Conservation (phyloP, 176 grass and related monocot genomes). For the Zea luxurians region DNA sequence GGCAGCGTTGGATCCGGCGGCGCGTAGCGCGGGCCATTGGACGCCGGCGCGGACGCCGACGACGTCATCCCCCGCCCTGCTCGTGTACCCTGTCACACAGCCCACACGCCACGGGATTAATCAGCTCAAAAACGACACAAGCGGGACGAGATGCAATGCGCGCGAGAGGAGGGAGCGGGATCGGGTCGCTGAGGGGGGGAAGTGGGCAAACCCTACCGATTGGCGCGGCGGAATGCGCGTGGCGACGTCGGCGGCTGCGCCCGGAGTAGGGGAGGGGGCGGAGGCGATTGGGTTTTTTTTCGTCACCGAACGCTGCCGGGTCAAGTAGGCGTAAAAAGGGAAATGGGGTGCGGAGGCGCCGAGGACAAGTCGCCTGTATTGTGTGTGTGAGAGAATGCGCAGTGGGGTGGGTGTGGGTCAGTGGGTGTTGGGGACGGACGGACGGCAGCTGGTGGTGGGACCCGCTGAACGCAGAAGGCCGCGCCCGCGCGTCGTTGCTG, state of each 20-base stretch:
- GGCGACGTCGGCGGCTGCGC: slow-evolving; percentile 13
- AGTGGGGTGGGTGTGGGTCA: background rate
- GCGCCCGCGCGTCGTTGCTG: background rate
- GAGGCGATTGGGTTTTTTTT: slow-evolving; percentile 10
- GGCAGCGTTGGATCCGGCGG: slow-evolving; percentile 72
- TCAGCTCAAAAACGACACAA: slow-evolving; percentile 20
- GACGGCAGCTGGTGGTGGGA: slow-evolving; percentile 43
- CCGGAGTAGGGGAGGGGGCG: background rate
- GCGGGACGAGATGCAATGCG: slow-evolving; percentile 8
- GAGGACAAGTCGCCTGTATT: slow-evolving; percentile 20
- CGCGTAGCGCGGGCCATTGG: slow-evolving; percentile 57
- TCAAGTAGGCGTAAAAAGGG: slow-evolving; percentile 14
- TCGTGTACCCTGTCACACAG: slow-evolving; percentile 16
- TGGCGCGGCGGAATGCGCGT: slow-evolving; percentile 27
- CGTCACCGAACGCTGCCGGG: slow-evolving; percentile 30
- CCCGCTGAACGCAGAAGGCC: slow-evolving; percentile 23
- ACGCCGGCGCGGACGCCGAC: background rate
- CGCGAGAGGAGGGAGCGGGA: background rate
- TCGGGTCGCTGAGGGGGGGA: background rate
- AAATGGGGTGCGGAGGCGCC: slow-evolving; percentile 29
- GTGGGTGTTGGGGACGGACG: background rate
- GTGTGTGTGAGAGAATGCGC: background rate
- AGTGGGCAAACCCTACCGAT: slow-evolving; percentile 11
- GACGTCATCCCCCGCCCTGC: slow-evolving; percentile 19
- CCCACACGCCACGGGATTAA: background rate